These are phyloP conservation scores for Russula earlei DNA, from an alignment of 768 basidiomycete species.

Conservation along the genomic window DNA sequence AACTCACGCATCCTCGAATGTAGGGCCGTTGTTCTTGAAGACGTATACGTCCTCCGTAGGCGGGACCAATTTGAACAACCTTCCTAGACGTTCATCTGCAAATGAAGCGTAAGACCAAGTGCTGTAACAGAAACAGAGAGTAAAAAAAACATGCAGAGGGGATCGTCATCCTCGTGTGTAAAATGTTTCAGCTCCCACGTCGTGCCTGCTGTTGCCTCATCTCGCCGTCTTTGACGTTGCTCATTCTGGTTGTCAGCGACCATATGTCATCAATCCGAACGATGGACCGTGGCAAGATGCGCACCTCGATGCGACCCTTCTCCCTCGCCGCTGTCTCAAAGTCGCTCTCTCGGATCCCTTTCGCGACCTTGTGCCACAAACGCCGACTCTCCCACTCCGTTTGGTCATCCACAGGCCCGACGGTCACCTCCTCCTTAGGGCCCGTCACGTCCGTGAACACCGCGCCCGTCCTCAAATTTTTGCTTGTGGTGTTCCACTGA, in stretches of 20 bases:
- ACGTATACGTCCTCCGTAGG: constrained; percentile 70
- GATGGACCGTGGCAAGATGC: too few species aligned
- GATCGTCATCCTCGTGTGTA: constrained; percentile 54
- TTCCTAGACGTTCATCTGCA: constrained; percentile 59
- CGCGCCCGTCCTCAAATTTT: constrained; percentile 37
- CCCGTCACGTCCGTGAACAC: constrained; percentile 70
- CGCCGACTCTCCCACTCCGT: constrained; percentile 81
- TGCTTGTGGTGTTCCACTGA: constrained; percentile 66
- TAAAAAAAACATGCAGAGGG: constrained; percentile 46
- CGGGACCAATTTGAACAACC: constrained; percentile 50
- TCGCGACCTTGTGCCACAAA: constrained; percentile 79
- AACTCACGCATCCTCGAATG: constrained; percentile 9
- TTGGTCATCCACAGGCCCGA: constrained; percentile 50
- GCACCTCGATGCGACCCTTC: constrained; percentile 86
- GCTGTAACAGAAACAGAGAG: not conserved
- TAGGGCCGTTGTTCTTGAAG: constrained; percentile 48
- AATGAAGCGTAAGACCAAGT: not conserved
- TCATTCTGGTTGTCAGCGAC: constrained; percentile 55
- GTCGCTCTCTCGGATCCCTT: constrained; percentile 85
- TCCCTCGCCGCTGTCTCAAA: constrained; percentile 86
- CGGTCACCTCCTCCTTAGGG: constrained; percentile 67
- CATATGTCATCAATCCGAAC: too few species aligned
- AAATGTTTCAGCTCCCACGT: constrained; percentile 79
- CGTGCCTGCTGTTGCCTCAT: constrained; percentile 64
- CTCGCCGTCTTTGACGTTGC: constrained; percentile 79